Conservation (phyloP, 2,329 filamentous ascomycete genomes). For the Penicillium rolfsii region DNA sequence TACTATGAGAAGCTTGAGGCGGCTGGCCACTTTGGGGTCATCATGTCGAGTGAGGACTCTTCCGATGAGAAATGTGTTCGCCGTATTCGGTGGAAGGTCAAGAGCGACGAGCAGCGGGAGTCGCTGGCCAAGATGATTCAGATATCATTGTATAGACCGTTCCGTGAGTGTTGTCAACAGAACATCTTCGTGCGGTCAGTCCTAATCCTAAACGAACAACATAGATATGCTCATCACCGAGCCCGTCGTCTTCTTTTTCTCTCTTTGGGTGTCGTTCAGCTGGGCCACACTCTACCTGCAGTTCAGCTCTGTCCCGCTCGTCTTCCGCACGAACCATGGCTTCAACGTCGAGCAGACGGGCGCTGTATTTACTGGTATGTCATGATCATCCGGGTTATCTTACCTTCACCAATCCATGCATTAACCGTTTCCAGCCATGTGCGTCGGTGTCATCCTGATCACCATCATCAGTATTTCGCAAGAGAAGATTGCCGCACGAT, state of each 20-base stretch:
- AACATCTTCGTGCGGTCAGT: background rate
- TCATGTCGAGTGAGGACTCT: conserved; percentile 44
- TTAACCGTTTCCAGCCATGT: conserved; percentile 59
- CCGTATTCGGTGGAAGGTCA: conserved; percentile 78
- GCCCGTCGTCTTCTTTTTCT: conserved; percentile 72
- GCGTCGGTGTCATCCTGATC: conserved; percentile 66
- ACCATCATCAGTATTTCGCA: conserved; percentile 72
- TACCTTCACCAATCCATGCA: background rate
- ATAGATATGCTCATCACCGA: conserved; percentile 62
- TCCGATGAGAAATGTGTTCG: conserved; percentile 39
- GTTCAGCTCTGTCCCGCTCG: conserved; percentile 77
- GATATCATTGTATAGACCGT: conserved; percentile 75
- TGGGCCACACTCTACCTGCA: conserved; percentile 89
- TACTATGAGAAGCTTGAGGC: conserved; percentile 78
- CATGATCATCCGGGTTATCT: background rate
- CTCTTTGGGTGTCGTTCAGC: conserved; percentile 83
- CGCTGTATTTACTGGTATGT: conserved; percentile 65
- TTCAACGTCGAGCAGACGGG: conserved; percentile 71
- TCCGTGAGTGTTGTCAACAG: conserved; percentile 52
- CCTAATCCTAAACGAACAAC: background rate
- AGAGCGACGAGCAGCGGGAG: conserved; percentile 74
- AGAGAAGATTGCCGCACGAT: conserved; percentile 63
- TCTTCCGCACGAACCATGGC: conserved; percentile 69
- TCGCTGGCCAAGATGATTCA: conserved; percentile 70
- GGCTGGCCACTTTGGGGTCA: conserved; percentile 62